These are phyloP conservation scores for Syncephalastrum contaminatum DNA, from an alignment of 371 early-diverging fungal species.

Conservation along the genomic window DNA sequence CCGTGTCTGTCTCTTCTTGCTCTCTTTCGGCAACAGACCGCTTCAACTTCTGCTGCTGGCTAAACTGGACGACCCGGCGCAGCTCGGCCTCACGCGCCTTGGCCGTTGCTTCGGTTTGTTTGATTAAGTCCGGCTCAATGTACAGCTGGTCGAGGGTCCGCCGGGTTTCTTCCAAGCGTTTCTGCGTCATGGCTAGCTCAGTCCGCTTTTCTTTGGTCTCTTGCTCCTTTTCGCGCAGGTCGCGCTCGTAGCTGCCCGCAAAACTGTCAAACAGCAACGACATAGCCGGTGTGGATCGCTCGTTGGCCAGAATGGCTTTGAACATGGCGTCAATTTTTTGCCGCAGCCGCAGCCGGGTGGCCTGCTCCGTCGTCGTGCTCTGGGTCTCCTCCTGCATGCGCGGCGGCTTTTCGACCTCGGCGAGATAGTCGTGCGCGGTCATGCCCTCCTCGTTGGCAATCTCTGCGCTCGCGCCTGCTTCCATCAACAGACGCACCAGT, in stretches of 20 bases:
- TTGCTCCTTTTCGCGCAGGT: slow-evolving; percentile 23
- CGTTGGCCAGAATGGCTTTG: slow-evolving; percentile 11
- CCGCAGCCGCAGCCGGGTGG: slow-evolving; percentile 14
- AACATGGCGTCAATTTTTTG: slow-evolving; percentile 16
- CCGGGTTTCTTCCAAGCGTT: slow-evolving; percentile 19
- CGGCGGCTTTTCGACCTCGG: slow-evolving; percentile 33
- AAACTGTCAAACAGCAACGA: slow-evolving; percentile 17
- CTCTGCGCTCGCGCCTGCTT: slow-evolving; percentile 78
- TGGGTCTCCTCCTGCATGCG: slow-evolving; percentile 7
- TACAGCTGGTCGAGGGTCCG: slow-evolving; percentile 12
- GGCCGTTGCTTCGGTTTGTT: slow-evolving; percentile 1
- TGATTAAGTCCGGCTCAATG: slow-evolving; percentile 8
- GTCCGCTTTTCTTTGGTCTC: slow-evolving; percentile 27
- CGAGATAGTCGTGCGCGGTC: slow-evolving; percentile 60
- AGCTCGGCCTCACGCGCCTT: slow-evolving; percentile 10
- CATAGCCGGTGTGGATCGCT: slow-evolving; percentile 9
- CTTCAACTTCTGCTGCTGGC: slow-evolving; percentile 15
- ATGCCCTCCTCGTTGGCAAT: slow-evolving; percentile 78
- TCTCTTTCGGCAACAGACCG: slow-evolving; percentile 4
- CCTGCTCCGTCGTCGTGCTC: slow-evolving; percentile 8
- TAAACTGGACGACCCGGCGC: slow-evolving; percentile 15
- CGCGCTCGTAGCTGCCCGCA: slow-evolving; percentile 19
- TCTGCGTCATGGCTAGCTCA: slow-evolving; percentile 24
- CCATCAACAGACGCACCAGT: slow-evolving; percentile 70
- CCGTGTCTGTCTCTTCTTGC: slow-evolving; percentile 4